These are phyloP conservation scores for Aspergillus sp. DNA, from an alignment of 2,329 filamentous ascomycete genomes.

Conservation along the genomic window DNA sequence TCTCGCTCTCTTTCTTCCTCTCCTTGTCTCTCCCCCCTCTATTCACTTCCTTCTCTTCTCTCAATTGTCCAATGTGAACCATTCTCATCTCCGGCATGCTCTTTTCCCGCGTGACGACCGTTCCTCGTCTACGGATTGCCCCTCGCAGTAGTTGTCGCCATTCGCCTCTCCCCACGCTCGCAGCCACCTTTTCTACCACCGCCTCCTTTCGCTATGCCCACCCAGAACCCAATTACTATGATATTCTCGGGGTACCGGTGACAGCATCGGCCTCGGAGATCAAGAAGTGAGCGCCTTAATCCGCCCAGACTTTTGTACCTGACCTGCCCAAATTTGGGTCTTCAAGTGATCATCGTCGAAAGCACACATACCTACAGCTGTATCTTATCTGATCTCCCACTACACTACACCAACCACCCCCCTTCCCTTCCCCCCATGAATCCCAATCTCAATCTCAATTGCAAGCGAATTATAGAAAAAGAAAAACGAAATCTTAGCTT, in stretches of 20 bases:
- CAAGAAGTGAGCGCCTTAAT: constrained; percentile 64
- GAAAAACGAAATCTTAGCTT: neutral
- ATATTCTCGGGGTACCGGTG: constrained; percentile 69
- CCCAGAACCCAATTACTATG: constrained; percentile 69
- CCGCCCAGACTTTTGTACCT: neutral
- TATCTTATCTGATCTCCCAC: neutral
- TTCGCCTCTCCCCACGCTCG: constrained; percentile 1
- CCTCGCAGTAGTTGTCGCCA: constrained; percentile 5
- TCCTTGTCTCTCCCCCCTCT: constrained; percentile 1
- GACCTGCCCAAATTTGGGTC: neutral
- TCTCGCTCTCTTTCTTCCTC: neutral
- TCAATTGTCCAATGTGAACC: constrained; percentile 3
- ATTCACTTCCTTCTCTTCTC: neutral
- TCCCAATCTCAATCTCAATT: neutral
- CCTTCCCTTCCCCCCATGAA: too few species aligned
- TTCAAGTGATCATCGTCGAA: neutral
- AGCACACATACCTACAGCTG: neutral
- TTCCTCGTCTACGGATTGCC: constrained; percentile 9
- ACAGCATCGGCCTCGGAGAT: constrained; percentile 74
- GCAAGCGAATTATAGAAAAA: neutral
- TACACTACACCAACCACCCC: neutral
- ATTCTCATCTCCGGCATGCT: constrained; percentile 19
- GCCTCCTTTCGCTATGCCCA: constrained; percentile 22
- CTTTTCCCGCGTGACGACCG: constrained; percentile 20
- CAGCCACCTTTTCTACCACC: constrained; percentile 48